phyloP scores from a whole-genome alignment of 345 rosid genomes.

The Lepidium aucheri region DNA sequence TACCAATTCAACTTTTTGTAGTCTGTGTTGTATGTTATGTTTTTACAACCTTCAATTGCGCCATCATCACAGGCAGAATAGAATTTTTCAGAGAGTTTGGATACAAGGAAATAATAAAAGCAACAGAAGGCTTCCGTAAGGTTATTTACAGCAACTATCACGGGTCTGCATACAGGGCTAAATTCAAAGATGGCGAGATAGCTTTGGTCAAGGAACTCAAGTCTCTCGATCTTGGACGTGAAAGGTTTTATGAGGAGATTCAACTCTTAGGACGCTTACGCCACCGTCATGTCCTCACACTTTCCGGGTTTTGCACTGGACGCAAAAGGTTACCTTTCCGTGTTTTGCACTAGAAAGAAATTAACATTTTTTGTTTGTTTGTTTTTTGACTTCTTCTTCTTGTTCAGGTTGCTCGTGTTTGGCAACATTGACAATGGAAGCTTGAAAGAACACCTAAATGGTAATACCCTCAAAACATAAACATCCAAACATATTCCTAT shows the following conservation, averaged over 20 bases:
- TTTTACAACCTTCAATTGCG: not conserved
- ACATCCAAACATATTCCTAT: not conserved
- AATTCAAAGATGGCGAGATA: constrained; percentile 52
- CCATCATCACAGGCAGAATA: constrained; percentile 39
- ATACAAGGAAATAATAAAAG: constrained; percentile 67
- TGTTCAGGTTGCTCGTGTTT: constrained; percentile 70
- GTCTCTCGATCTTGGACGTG: constrained; percentile 39
- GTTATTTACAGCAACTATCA: constrained; percentile 49
- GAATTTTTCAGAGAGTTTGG: constrained; percentile 48
- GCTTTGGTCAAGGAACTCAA: constrained; percentile 69
- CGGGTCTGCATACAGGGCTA: constrained; percentile 72
- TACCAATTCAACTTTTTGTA: not conserved
- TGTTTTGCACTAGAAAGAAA: too few species aligned
- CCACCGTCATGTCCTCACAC: constrained; percentile 90
- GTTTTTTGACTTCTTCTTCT: constrained; percentile 4
- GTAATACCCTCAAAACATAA: constrained; percentile 30
- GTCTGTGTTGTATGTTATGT: not conserved
- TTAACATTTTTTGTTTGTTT: not conserved
- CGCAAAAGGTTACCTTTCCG: constrained; percentile 73
- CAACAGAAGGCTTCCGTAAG: constrained; percentile 65
- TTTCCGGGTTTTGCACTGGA: constrained; percentile 67
- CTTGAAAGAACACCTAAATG: not conserved
- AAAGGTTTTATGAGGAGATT: constrained; percentile 57
- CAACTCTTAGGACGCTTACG: constrained; percentile 70
- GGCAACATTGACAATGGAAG: constrained; percentile 36